Conservation (phyloP, 2,329 filamentous ascomycete species). For the Onygenales sp. region DNA sequence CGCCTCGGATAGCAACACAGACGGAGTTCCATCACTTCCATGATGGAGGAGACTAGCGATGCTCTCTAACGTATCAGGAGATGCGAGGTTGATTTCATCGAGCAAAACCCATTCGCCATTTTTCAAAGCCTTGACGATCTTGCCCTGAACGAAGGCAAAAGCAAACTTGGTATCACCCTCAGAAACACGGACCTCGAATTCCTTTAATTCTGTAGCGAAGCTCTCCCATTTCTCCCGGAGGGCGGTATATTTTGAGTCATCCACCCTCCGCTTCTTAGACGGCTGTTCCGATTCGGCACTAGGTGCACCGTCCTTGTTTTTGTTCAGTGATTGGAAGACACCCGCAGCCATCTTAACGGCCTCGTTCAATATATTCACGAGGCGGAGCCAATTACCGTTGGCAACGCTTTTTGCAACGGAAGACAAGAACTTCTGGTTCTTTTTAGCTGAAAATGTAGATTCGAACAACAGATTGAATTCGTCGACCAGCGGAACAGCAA, state of each 20-base stretch:
- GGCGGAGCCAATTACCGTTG: conserved; percentile 76
- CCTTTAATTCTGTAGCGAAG: conserved; percentile 64
- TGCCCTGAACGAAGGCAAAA: conserved; percentile 93
- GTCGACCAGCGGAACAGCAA: conserved; percentile 83
- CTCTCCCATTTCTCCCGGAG: conserved; percentile 68
- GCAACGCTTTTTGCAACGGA: conserved; percentile 69
- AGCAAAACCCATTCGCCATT: conserved; percentile 96
- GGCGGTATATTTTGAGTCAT: conserved; percentile 40
- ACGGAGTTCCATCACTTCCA: conserved; percentile 62
- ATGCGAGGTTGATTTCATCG: conserved; percentile 95
- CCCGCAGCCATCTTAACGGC: conserved; percentile 79
- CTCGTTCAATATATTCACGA: conserved; percentile 79
- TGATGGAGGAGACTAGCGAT: conserved; percentile 78
- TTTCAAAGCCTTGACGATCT: conserved; percentile 87
- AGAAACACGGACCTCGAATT: conserved; percentile 69
- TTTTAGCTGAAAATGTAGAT: conserved; percentile 75
- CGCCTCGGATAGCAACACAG: conserved; percentile 82
- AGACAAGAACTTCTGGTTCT: conserved; percentile 79
- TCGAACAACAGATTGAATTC: conserved; percentile 87
- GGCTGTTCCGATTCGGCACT: conserved; percentile 47
- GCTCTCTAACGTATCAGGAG: conserved; percentile 87
- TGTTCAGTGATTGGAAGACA: conserved; percentile 49
- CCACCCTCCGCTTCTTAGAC: conserved; percentile 61
- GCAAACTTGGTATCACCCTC: conserved; percentile 70
- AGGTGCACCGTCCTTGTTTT: conserved; percentile 32